Percentiles rank a stretch among this genome's conserved stretches.
Evolutionary conservation across 495 filamentous ascomycete genomes (phyloP).

Genomic region (Aspergillus bridgeri): DNA sequence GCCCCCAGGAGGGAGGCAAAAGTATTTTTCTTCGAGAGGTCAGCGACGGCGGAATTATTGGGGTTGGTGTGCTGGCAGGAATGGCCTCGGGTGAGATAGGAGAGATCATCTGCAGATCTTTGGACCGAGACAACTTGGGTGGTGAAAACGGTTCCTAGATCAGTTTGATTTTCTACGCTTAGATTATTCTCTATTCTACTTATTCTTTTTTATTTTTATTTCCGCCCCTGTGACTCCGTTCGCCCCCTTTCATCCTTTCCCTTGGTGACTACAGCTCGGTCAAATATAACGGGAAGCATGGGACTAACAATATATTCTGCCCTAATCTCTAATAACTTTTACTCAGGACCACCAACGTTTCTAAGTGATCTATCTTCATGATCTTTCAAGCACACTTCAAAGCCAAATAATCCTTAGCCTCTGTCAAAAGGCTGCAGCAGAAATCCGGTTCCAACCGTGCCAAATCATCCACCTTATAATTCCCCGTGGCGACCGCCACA

Average conservation of each 20-base stretch:
- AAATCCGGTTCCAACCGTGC: constrained; percentile 10
- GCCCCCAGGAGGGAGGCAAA: constrained; percentile 44
- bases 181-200: neutral
- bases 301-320: no score
- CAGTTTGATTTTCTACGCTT: neutral
- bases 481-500: constrained; percentile 15
- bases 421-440: neutral
- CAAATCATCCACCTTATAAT: constrained; percentile 15
- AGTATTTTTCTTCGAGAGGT: constrained; percentile 59
- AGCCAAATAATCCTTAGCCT: neutral
- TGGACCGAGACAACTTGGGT: neutral
- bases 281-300: no score
- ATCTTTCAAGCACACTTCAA: neutral
- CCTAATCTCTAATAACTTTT: no score
- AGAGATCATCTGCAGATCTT: neutral
- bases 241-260: no score
- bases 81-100: neutral
- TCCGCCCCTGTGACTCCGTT: no score
- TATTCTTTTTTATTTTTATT: neutral
- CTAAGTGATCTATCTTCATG: neutral
- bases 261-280: no score
- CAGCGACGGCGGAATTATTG: constrained; percentile 67
- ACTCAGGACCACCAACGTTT: no score
- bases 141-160: neutral
- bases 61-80: constrained; percentile 65